Evolutionary conservation across 2,329 filamentous ascomycete species (phyloP).

Genomic region (Monilinia fructigena): DNA sequence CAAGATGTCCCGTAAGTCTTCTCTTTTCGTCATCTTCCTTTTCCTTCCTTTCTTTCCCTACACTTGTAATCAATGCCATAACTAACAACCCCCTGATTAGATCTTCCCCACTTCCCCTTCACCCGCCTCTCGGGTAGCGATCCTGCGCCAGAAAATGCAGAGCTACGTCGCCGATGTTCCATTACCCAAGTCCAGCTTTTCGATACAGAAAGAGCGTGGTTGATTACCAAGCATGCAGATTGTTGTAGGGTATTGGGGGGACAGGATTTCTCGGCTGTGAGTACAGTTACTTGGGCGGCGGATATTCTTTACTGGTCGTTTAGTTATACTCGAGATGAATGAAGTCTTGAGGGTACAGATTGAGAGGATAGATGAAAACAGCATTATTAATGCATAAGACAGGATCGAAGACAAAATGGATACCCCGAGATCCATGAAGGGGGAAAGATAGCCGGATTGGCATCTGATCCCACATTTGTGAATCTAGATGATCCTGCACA

Average conservation of each 20-base stretch:
- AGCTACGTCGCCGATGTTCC: slow-evolving; percentile 45
- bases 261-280: slow-evolving; percentile 46
- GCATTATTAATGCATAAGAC: neutral
- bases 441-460: slow-evolving; percentile 49
- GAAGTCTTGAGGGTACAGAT: neutral
- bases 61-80: too few species aligned
- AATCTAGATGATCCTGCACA: slow-evolving; percentile 52
- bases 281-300: neutral
- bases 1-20: neutral
- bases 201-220: slow-evolving; percentile 49
- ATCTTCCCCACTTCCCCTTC: slow-evolving; percentile 43
- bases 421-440: slow-evolving; percentile 50
- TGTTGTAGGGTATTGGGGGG: slow-evolving; percentile 48
- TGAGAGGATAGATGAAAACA: neutral
- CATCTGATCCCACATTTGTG: slow-evolving; percentile 50
- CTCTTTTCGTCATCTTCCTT: too few species aligned
- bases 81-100: neutral
- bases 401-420: slow-evolving; percentile 45
- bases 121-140: slow-evolving; percentile 43
- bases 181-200: slow-evolving; percentile 48
- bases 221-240: slow-evolving; percentile 50
- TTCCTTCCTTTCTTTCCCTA: neutral
- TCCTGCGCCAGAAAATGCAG: slow-evolving; percentile 47
- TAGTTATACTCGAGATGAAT: neutral
- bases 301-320: neutral